Conservation (phyloP, 352 stramenopile species). For the Phytophthora crassamura region DNA sequence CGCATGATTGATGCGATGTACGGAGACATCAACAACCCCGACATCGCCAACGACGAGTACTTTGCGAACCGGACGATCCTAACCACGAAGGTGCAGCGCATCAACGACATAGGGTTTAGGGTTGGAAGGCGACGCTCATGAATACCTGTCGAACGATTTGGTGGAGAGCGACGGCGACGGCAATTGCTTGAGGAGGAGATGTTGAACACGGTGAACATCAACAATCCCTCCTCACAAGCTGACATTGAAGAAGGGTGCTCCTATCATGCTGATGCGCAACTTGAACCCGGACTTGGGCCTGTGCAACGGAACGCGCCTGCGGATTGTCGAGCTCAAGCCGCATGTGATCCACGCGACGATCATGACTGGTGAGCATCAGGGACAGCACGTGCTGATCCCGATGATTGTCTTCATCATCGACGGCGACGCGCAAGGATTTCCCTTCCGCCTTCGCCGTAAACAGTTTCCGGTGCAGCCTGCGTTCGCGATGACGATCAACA, state of each 20-base stretch:
- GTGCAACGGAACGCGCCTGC: slow-evolving; percentile 36
- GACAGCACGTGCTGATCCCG: slow-evolving; percentile 19
- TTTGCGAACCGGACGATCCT: neutral
- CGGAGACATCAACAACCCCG: too few relatives aligned
- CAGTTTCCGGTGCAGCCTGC: too few relatives aligned
- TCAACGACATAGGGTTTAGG: neutral
- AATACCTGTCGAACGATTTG: too few relatives aligned
- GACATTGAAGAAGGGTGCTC: slow-evolving; percentile 31
- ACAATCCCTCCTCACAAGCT: slow-evolving; percentile 37
- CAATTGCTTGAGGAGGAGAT: too few relatives aligned
- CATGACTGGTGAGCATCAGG: slow-evolving; percentile 15
- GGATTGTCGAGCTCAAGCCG: slow-evolving; percentile 29
- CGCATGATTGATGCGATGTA: too few relatives aligned
- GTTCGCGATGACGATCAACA: too few relatives aligned
- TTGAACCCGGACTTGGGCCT: slow-evolving; percentile 29
- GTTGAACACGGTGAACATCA: too few relatives aligned
- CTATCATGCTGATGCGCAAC: slow-evolving; percentile 42
- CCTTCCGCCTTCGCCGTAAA: slow-evolving; percentile 27
- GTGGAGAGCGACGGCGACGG: too few relatives aligned
- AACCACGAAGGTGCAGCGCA: neutral
- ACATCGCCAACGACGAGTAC: neutral
- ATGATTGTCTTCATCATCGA: slow-evolving; percentile 26
- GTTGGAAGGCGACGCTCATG: neutral
- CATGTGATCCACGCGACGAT: slow-evolving; percentile 36
- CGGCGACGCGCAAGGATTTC: slow-evolving; percentile 17